Percentiles rank a stretch among this genome's conserved stretches.
Conservation (phyloP, 2,329 filamentous ascomycete genomes). For the Arthrobotrys entomopaga region DNA sequence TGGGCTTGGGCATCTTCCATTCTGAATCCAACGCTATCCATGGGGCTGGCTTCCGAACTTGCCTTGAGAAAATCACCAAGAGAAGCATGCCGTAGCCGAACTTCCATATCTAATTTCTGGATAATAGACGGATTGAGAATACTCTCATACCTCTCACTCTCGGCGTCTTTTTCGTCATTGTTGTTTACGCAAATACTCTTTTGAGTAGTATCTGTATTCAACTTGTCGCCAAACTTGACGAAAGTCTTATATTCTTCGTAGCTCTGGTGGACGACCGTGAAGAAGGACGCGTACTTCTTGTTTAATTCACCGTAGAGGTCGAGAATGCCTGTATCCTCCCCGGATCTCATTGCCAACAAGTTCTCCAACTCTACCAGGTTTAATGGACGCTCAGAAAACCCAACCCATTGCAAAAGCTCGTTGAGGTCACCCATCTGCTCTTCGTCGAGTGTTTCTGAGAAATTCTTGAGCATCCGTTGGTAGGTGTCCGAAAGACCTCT, state of each 20-base stretch:
- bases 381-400: conserved; percentile 10
- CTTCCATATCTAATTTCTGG: neutral
- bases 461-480: conserved; percentile 1
- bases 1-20: neutral
- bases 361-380: conserved; percentile 6
- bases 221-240: neutral
- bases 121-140: neutral
- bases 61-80: conserved; percentile 15
- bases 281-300: conserved; percentile 23
- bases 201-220: neutral
- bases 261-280: neutral
- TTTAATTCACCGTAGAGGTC: conserved; percentile 7
- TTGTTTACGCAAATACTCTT: neutral
- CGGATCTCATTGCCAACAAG: conserved; percentile 5
- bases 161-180: conserved; percentile 3
- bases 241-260: neutral
- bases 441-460: conserved; percentile 8
- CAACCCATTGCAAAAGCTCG: conserved; percentile 9
- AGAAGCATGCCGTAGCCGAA: conserved; percentile 18
- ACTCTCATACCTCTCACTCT: neutral
- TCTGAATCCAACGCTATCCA: neutral
- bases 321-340: neutral
- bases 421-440: conserved; percentile 17
- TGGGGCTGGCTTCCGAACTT: neutral
- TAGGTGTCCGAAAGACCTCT: conserved; percentile 14